These are phyloP conservation scores for Collybia mongolica DNA, from an alignment of 768 basidiomycete species.

Conservation along the genomic window DNA sequence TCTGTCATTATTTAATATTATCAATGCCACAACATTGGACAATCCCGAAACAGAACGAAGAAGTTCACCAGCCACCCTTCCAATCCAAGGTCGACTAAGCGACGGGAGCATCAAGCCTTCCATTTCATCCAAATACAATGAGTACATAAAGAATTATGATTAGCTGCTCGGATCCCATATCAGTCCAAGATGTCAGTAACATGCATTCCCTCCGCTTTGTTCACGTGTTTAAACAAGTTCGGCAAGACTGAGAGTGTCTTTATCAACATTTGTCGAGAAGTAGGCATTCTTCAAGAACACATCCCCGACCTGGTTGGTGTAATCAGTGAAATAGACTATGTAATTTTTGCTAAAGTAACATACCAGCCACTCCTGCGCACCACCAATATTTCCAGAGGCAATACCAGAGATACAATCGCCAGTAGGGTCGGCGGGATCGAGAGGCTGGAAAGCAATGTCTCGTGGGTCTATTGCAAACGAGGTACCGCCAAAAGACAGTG, in stretches of 20 bases:
- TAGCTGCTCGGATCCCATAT: too few relatives aligned
- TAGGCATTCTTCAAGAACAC: conserved; percentile 80
- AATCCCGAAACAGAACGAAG: too few relatives aligned
- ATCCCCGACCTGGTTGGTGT: conserved; percentile 48
- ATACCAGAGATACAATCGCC: conserved; percentile 77
- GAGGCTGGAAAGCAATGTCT: conserved; percentile 58
- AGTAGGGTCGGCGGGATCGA: conserved; percentile 48
- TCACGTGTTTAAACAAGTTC: conserved; percentile 34
- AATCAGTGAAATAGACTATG: too few relatives aligned
- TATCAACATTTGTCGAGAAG: conserved; percentile 59
- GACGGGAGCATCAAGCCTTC: too few relatives aligned
- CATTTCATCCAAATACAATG: too few relatives aligned
- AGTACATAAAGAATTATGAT: too few relatives aligned
- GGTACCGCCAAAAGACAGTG: conserved; percentile 46
- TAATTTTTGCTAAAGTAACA: conserved; percentile 6
- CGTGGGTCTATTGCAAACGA: conserved; percentile 58
- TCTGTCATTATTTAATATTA: too few relatives aligned
- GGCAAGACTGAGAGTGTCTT: conserved; percentile 61
- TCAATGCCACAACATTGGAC: too few relatives aligned
- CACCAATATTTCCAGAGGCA: conserved; percentile 57
- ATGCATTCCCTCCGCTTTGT: too few relatives aligned
- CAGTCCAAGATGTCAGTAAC: too few relatives aligned
- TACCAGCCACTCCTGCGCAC: conserved; percentile 67
- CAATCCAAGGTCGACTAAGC: too few relatives aligned
- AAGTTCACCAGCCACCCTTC: too few relatives aligned